Conservation (phyloP, 371 early-diverging fungal species). For the Mortierella sp. region DNA sequence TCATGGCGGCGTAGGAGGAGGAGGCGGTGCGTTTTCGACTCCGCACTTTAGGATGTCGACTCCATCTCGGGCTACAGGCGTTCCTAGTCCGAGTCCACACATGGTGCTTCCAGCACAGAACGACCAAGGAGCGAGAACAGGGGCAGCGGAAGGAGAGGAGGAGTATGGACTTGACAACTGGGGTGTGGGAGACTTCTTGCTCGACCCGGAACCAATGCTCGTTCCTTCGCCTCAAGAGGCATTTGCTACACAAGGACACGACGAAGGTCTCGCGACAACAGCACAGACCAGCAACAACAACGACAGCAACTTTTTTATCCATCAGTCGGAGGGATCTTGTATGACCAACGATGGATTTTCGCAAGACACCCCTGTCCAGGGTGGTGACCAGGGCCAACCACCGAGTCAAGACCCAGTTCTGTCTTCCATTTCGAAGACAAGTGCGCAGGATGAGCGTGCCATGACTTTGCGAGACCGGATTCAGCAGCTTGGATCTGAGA, state of each 20-base stretch:
- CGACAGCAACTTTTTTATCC: not conserved
- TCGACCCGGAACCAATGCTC: not conserved
- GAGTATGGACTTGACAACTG: slow-evolving; percentile 5
- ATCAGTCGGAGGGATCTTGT: not conserved
- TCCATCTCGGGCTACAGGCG: not conserved
- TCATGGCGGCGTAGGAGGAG: not conserved
- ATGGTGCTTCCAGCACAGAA: not conserved
- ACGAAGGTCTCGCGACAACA: not conserved
- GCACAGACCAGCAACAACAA: not conserved
- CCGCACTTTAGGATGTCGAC: slow-evolving; percentile 24
- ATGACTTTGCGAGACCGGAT: slow-evolving; percentile 6
- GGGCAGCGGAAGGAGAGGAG: not conserved
- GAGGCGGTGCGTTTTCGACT: slow-evolving; percentile 12
- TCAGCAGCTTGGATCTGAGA: slow-evolving; percentile 8
- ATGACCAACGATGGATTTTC: too few species aligned
- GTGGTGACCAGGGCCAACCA: not conserved
- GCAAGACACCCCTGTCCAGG: not conserved
- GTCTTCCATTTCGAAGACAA: not conserved
- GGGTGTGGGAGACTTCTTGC: not conserved
- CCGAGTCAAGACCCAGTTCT: not conserved
- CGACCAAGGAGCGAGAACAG: not conserved
- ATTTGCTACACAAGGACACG: not conserved
- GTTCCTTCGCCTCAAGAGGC: not conserved
- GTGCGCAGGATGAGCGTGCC: not conserved
- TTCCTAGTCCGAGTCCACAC: not conserved